A percentile compares a stretch with the other conserved stretches of the same genome.
These are phyloP conservation scores for Plasmodium inui DNA, from an alignment of 169 alveolate genomes.

Conservation along the genomic window DNA sequence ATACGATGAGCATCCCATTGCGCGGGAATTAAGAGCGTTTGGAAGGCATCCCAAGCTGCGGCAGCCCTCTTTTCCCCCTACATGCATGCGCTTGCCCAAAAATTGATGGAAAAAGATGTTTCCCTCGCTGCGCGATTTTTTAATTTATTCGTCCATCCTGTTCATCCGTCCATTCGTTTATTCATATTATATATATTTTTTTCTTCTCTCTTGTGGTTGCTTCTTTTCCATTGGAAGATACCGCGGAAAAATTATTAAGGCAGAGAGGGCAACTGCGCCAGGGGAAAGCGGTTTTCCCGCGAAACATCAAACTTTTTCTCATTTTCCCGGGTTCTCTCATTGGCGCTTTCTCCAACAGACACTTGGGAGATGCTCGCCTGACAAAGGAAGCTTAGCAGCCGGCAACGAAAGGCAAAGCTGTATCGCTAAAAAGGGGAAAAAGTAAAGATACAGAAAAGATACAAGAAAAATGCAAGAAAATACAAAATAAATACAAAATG, in stretches of 20 bases:
- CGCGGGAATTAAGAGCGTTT: too few species aligned
- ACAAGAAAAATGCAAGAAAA: not conserved
- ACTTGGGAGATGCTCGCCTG: not conserved
- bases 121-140: too few species aligned
- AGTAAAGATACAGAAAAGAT: not conserved
- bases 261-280: not conserved
- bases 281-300: not conserved
- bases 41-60: too few species aligned
- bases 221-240: not conserved
- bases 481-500: too few species aligned
- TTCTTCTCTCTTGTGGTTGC: not conserved
- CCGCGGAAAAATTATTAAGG: not conserved
- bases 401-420: not conserved
- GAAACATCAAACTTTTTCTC: not conserved
- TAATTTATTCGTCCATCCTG: not conserved
- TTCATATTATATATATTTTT: not conserved
- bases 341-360: not conserved
- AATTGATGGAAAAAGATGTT: too few species aligned
- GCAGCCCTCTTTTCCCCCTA: too few species aligned
- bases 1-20: too few species aligned
- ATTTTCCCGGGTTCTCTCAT: not conserved
- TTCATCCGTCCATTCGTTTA: too few species aligned
- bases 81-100: too few species aligned
- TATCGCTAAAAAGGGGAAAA: not conserved
- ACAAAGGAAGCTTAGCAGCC: not conserved